These are phyloP conservation scores for Barnettozyma wickerhamii DNA, from an alignment of 805 yeast genomes.

Conservation along the genomic window DNA sequence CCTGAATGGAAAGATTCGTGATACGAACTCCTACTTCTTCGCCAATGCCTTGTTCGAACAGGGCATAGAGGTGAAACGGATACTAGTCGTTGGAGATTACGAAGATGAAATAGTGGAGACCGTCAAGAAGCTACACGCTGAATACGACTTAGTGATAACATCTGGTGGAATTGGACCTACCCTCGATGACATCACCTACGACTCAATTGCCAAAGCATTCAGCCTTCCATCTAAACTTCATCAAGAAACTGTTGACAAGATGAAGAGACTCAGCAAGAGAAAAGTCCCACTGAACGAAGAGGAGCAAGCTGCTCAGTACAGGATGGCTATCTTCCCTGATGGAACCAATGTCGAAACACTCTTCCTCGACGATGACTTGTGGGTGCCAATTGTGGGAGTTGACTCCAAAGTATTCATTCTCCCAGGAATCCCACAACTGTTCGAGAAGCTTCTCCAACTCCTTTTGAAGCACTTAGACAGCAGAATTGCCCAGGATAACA, in stretches of 20 bases:
- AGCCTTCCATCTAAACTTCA: constrained; percentile 47
- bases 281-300: constrained; percentile 33
- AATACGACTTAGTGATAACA: constrained; percentile 49
- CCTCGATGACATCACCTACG: constrained; percentile 86
- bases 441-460: constrained; percentile 49
- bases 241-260: constrained; percentile 51
- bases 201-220: constrained; percentile 64
- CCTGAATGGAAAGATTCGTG: constrained; percentile 77
- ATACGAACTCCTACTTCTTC: constrained; percentile 70
- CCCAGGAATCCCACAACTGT: constrained; percentile 83
- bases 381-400: constrained; percentile 85
- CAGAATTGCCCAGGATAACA: constrained; percentile 17
- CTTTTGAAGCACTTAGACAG: constrained; percentile 36
- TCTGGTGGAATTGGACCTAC: constrained; percentile 75
- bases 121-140: constrained; percentile 37
- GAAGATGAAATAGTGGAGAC: constrained; percentile 56
- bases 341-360: constrained; percentile 31
- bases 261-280: constrained; percentile 45
- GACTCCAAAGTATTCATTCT: constrained; percentile 60
- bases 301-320: constrained; percentile 55
- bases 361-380: constrained; percentile 48
- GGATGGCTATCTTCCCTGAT: constrained; percentile 77
- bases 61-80: constrained; percentile 62
- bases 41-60: constrained; percentile 64
- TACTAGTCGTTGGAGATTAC: constrained; percentile 77